Evolutionary conservation across 2,329 filamentous ascomycete species (phyloP), one percentile per base, ranked within the genome.

Genomic region (Phaeosphaeriaceae sp.): DNA sequence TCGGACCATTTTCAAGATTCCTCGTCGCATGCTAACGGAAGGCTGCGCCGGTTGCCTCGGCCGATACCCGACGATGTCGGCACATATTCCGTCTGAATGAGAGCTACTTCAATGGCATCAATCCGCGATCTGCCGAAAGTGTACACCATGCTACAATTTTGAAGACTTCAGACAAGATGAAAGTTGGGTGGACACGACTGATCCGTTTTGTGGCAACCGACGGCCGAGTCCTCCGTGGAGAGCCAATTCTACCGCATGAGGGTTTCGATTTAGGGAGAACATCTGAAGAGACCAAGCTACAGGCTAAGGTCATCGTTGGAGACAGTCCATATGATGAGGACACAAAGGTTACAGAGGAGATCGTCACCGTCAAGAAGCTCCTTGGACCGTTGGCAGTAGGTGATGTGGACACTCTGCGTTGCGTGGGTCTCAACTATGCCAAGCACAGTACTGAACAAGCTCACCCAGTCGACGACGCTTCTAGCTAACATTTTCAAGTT

Each of bases 351-450:
- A 7, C 30, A 15, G 30, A 35, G 7, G 30, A 35, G 30, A 35
- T 35, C 13, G 30, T 35, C 13, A 35, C 30, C 10, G 30, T 35
- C 30, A 35, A 35, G 10, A 6, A 35, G 30, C 30, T 35, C 3
- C 30, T 35, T 35, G 30, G 30, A 13, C 85, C 84, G 0, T 63
- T 87, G 19, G 72, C 78, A 0, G 71, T 69, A n/a, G 64, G 71
- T 2, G 82, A 86, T 40, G 81, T 86, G 0, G 81, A 84, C 0
- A 83, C 85, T 35, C 50, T 88, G 2, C 73, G 84, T 43, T 88
- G 85, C 54, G 79, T 86, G 2, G 85, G 85, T 0, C 65, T 87
- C 21, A 87, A 88, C 64, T 87, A 86, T 64, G 77, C 78, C 10
- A 85, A 81, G 44, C 85, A 87, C 59, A 83, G 63, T 68, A 58